phyloP scores from a whole-genome alignment of 768 basidiomycete genomes.

The Tylopilus plumbeoviolaceoides region DNA sequence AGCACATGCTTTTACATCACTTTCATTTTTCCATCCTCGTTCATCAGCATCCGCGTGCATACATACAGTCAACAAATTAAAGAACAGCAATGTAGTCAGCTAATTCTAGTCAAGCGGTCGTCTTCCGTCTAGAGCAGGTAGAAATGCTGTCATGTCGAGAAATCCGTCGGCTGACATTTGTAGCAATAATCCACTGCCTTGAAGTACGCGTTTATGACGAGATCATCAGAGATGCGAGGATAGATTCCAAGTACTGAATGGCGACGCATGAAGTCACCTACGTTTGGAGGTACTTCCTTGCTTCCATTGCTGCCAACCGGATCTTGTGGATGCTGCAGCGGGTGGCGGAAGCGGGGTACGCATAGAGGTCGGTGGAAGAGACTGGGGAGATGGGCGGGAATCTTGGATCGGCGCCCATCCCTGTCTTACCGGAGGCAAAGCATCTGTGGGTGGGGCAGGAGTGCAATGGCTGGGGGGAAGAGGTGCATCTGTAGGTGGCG shows the following conservation, averaged over 20 bases:
- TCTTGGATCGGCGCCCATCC: conserved; percentile 1
- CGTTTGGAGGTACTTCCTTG: conserved; percentile 19
- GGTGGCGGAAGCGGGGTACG: conserved; percentile 19
- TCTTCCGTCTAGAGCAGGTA: conserved; percentile 23
- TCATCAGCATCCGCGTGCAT: conserved; percentile 35
- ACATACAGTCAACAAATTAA: conserved; percentile 40
- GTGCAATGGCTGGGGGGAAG: conserved; percentile 5
- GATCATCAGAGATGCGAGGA: neutral
- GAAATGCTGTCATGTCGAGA: conserved; percentile 16
- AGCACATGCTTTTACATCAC: conserved; percentile 23
- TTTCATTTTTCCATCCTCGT: conserved; percentile 13
- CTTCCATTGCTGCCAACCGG: conserved; percentile 57
- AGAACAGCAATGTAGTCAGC: conserved; percentile 51
- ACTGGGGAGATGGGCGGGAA: conserved; percentile 10
- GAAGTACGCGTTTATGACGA: neutral
- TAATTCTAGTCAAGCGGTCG: conserved; percentile 31
- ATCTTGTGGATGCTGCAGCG: conserved; percentile 23
- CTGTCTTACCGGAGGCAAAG: conserved; percentile 5
- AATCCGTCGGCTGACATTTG: conserved; percentile 1
- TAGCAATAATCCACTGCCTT: conserved; percentile 13
- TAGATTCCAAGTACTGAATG: conserved; percentile 1
- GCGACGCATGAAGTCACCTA: conserved; percentile 9
- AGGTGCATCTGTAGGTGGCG: conserved; percentile 10
- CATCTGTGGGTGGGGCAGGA: conserved; percentile 2
- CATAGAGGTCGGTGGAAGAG: conserved; percentile 7